Evolutionary conservation across 805 yeast genomes (phyloP).

Genomic region (Suhomyces emberorum): DNA sequence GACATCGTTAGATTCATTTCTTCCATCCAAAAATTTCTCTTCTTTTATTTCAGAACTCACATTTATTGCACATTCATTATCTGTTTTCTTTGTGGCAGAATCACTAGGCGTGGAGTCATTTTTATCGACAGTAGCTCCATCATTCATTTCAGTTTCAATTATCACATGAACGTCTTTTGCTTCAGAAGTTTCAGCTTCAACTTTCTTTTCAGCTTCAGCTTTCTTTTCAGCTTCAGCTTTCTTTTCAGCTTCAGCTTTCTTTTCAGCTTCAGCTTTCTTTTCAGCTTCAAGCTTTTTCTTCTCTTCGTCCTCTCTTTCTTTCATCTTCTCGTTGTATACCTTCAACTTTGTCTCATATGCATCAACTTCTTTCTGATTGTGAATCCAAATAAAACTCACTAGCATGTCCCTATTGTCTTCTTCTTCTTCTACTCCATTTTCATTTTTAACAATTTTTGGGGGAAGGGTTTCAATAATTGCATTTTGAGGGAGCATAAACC

Average conservation of each 20-base stretch:
- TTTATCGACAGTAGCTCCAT: background rate
- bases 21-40: background rate
- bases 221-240: slow-evolving; percentile 10
- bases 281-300: slow-evolving; percentile 21
- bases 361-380: slow-evolving; percentile 48
- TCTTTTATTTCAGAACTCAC: slow-evolving; percentile 10
- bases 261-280: slow-evolving; percentile 23
- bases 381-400: slow-evolving; percentile 49
- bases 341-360: slow-evolving; percentile 37
- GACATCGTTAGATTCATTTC: background rate
- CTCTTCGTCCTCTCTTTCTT: slow-evolving; percentile 23
- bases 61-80: slow-evolving; percentile 6
- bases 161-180: background rate
- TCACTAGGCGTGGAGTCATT: slow-evolving; percentile 6
- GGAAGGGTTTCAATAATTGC: slow-evolving; percentile 62
- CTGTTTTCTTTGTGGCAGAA: slow-evolving; percentile 12
- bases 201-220: slow-evolving; percentile 2
- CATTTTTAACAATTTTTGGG: slow-evolving; percentile 1
- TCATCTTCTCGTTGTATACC: slow-evolving; percentile 25
- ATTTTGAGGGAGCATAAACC: slow-evolving; percentile 74
- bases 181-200: background rate
- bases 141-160: no score
- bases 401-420: slow-evolving; percentile 37
- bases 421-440: slow-evolving; percentile 10
- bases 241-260: slow-evolving; percentile 12